These are phyloP conservation scores for Fusarium burgessii DNA, from an alignment of 2,329 filamentous ascomycete species.

Conservation along the genomic window DNA sequence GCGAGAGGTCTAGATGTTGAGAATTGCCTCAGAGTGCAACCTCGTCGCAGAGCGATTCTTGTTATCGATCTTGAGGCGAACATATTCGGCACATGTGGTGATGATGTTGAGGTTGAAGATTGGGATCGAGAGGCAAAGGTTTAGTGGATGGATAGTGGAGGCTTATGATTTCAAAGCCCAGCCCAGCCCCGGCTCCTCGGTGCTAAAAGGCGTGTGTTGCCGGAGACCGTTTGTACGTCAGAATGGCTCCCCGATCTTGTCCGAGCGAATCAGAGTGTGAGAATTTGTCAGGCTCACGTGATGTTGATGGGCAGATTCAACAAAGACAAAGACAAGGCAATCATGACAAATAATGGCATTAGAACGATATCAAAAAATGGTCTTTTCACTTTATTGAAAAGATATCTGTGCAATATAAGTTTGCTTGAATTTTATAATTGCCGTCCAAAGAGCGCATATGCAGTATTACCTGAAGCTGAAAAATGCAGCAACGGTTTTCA, in stretches of 20 bases:
- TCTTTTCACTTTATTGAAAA: not conserved
- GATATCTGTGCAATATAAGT: no score
- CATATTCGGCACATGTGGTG: conserved; percentile 54
- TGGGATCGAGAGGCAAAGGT: conserved; percentile 4
- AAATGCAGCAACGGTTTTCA: not conserved
- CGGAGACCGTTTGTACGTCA: conserved; percentile 46
- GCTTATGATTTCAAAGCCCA: conserved; percentile 43
- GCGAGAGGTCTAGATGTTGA: conserved; percentile 51
- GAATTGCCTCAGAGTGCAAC: conserved; percentile 57
- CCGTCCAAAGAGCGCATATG: not conserved
- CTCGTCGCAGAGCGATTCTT: conserved; percentile 56
- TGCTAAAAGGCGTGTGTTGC: conserved; percentile 49
- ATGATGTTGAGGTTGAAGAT: conserved; percentile 13
- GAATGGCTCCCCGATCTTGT: conserved; percentile 46
- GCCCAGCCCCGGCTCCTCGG: conserved; percentile 38
- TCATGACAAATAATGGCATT: conserved; percentile 9
- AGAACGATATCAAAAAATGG: not conserved
- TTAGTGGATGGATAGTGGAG: conserved; percentile 19
- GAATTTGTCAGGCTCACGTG: conserved; percentile 50
- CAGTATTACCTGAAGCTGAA: not conserved
- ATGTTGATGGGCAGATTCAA: not conserved
- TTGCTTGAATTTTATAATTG: not conserved
- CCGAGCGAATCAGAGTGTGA: conserved; percentile 54
- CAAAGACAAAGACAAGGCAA: not conserved
- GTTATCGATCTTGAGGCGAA: conserved; percentile 57